phyloP scores from a whole-genome alignment of 2,329 filamentous ascomycete species.

The Seiridium cupressi region DNA sequence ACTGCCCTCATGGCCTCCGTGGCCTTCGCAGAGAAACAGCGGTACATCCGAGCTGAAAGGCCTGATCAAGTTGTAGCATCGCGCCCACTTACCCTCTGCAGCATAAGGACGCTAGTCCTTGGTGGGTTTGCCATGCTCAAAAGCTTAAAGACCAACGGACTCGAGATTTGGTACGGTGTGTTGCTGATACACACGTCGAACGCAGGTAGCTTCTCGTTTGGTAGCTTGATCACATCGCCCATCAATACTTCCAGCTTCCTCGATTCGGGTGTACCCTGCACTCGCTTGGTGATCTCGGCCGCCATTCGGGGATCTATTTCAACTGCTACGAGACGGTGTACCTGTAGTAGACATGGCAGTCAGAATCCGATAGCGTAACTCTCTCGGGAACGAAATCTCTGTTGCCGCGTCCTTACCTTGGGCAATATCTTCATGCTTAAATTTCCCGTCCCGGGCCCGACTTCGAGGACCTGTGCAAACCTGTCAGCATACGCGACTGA shows the following conservation, averaged over 20 bases:
- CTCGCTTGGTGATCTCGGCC: slow-evolving; percentile 89
- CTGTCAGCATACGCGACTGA: no score
- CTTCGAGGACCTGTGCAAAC: slow-evolving; percentile 74
- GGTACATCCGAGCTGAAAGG: background rate
- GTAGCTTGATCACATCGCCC: slow-evolving; percentile 55
- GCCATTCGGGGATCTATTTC: slow-evolving; percentile 97
- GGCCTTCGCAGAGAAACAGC: background rate
- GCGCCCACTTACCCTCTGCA: slow-evolving; percentile 58
- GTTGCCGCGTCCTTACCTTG: no score
- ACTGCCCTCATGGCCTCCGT: slow-evolving; percentile 64
- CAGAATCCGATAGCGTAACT: no score
- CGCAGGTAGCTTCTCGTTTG: slow-evolving; percentile 43
- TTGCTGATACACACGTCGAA: slow-evolving; percentile 79
- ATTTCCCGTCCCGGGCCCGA: slow-evolving; percentile 79
- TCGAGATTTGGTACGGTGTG: slow-evolving; percentile 76
- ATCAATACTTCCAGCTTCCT: slow-evolving; percentile 84
- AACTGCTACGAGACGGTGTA: slow-evolving; percentile 55
- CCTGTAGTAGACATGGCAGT: no score
- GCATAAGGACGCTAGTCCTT: slow-evolving; percentile 86
- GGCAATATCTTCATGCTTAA: slow-evolving; percentile 80
- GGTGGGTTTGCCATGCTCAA: slow-evolving; percentile 80
- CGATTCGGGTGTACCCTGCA: slow-evolving; percentile 83
- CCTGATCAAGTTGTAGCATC: no score
- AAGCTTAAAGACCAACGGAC: slow-evolving; percentile 87
- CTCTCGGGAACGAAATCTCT: no score